Evolutionary conservation across 352 stramenopile genomes (phyloP), one percentile per base, ranked within the genome.

Genomic region (Globisporangium polare): DNA sequence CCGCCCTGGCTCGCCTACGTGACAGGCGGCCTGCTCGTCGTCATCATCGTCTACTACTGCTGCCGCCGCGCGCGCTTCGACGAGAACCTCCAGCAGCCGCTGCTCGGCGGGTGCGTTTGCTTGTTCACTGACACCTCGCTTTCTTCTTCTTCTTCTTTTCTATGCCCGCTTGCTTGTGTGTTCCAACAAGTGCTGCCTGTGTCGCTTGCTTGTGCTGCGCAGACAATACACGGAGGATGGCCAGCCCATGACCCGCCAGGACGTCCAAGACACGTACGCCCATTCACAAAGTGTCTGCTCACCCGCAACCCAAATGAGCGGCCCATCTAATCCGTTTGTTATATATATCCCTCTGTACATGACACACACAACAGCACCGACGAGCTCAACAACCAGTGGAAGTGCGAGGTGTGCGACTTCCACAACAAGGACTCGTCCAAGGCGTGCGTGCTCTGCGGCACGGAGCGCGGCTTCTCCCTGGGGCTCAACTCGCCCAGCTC

Each of bases 11-110:
- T 95, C 24, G 86, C 86, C 46, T 95, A 92, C 69, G 79, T 92
- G 35, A 95, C 86, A 13, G 86, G 86, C 58, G 86, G 83, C 1
- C 64, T 95, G 33, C 66, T 95, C 53, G 74, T 95, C 59, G 77
- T 95, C 49, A 95, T 95, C 66, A 92, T 95, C 62, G 75, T 93
- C 31, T 95, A 95, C 75, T 95, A 95, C 60, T 95, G 86, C 75
- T 95, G 86, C 58, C 86, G 86, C 42, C 83, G 83, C 57, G 80
- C 83, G 59, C 80, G 86, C 58, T 95, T 95, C 60, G 86, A 95
- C 55, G 86, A 95, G 67, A 93, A 88, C 63, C 69, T 95, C 35
- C 86, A 95, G 68, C 83, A 93, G 59, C 86, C 86, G 46, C 71
- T 95, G 27, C 67, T 95, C 4, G 86, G 86, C 54, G 86, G 86